Evolutionary conservation across 2,329 filamentous ascomycete species (phyloP), one percentile per base, ranked within the genome.

Genomic region (Penicillium capsulatum): DNA sequence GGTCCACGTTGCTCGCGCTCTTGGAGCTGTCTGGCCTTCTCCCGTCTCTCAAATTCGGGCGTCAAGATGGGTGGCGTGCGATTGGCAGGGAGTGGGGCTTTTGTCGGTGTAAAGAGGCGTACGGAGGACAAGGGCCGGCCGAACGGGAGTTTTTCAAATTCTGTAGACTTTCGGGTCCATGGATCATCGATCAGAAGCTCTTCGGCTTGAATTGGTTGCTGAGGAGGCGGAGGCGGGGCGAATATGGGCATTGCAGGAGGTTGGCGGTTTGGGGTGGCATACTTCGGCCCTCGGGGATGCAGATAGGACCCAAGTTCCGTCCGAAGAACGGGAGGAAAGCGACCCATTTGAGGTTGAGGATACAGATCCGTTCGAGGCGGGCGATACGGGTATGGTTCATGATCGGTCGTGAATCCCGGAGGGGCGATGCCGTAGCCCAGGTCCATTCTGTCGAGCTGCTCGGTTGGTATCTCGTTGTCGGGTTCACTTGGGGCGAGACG

Each of bases 91-190:
- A 64, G 36, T 3, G 52, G 51, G 16, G 36, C 48, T 9, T 31
- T 34, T 5, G 38, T 22, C 3, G 56, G 51, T 11, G 45, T 41
- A 22, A 63, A 56, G 3, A 64, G 42, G 7, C 45, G 48, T 11
- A 64, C 60, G 11, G 60, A 60, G 2, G 61, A 64, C 5, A 63
- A 48, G 1, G 60, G 47, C 31, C 39, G 38, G 11, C 59, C 58
- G 15, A 57, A 43, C 2, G 50, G 53, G 3, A 45, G 32, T 3
- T 46, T 43, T 24, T 50, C 42, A 32, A 36, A 44, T 26, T 27
- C 17, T 26, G 19, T 44, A 11, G 45, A 42, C 20, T 45, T 42
- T n/a, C 47, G 42, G 10, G 38, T 28, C 48, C 54, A 63, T 0
- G 57, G 53, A 26, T 59, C 50, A 14, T 34, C 32, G 10, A 38